Conservation (phyloP, 257 asterid genomes). For the Gentiana straminea region DNA sequence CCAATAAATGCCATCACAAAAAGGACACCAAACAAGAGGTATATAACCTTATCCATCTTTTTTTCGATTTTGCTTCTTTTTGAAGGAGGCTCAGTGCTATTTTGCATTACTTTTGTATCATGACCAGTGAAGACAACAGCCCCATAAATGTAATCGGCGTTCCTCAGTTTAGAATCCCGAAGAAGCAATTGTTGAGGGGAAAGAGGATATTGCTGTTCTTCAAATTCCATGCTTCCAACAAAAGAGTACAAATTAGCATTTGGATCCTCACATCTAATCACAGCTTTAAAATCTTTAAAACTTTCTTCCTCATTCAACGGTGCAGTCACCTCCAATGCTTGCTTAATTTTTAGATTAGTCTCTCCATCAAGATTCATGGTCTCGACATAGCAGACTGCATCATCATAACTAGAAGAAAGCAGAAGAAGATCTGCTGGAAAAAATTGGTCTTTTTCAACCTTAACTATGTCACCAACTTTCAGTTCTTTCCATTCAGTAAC, state of each 20-base stretch:
- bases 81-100: constrained; percentile 82
- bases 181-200: constrained; percentile 80
- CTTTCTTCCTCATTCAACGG: constrained; percentile 37
- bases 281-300: constrained; percentile 42
- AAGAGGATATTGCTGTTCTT: constrained; percentile 52
- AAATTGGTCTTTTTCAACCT: constrained; percentile 74
- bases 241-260: constrained; percentile 74
- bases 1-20: constrained; percentile 54
- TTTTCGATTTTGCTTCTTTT: constrained; percentile 84
- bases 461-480: constrained; percentile 79
- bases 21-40: constrained; percentile 56
- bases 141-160: constrained; percentile 67
- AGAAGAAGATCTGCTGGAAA: constrained; percentile 84
- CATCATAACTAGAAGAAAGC: constrained; percentile 87
- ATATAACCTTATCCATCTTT: constrained; percentile 80
- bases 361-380: constrained; percentile 97
- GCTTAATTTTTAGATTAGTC: constrained; percentile 82
- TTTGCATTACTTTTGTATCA: constrained; percentile 88
- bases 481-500: constrained; percentile 62
- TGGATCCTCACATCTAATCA: constrained; percentile 83
- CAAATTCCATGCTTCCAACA: constrained; percentile 67
- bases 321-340: constrained; percentile 60
- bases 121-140: constrained; percentile 85
- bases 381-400: constrained; percentile 85
- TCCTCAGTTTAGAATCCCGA: constrained; percentile 72